phyloP scores from a whole-genome alignment of 2,329 filamentous ascomycete genomes.

The Sporothrix mexicana region DNA sequence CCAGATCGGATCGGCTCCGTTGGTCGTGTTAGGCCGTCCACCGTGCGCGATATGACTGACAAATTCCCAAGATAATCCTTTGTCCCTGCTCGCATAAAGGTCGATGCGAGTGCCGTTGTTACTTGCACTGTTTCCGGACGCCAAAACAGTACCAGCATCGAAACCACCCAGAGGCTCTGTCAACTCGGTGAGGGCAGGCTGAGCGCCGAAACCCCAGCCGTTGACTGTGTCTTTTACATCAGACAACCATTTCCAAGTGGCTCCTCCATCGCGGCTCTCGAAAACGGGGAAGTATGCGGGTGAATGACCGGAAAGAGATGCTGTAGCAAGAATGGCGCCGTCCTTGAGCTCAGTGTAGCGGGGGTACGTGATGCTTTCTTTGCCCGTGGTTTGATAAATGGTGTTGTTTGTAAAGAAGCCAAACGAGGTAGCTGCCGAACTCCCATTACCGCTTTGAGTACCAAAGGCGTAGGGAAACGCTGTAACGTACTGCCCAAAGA shows the following conservation, averaged over 20 bases:
- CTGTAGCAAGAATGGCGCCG: conserved; percentile 2
- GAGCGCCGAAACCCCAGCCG: conserved; percentile 1
- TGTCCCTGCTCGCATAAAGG: conserved; percentile 12
- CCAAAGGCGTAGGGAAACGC: neutral
- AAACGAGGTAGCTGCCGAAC: neutral
- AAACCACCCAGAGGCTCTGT: neutral
- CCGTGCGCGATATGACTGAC: neutral
- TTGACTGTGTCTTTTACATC: conserved; percentile 1
- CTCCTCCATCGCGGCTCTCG: conserved; percentile 2
- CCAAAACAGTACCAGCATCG: neutral
- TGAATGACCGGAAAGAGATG: conserved; percentile 1
- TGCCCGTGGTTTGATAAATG: neutral
- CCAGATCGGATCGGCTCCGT: conserved; percentile 1
- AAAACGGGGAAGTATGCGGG: conserved; percentile 10
- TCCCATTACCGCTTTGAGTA: neutral
- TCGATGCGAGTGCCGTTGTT: conserved; percentile 8
- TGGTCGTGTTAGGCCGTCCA: conserved; percentile 9
- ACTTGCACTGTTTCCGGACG: conserved; percentile 2
- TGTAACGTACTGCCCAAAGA: neutral
- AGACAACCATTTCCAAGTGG: neutral
- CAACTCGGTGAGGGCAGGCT: conserved; percentile 5
- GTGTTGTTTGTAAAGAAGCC: conserved; percentile 9
- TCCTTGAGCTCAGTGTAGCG: conserved; percentile 12
- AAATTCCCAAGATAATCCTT: neutral
- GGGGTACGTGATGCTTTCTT: neutral